Conservation (phyloP, 148 eudicot species). For the Rhododendron ovatum region DNA sequence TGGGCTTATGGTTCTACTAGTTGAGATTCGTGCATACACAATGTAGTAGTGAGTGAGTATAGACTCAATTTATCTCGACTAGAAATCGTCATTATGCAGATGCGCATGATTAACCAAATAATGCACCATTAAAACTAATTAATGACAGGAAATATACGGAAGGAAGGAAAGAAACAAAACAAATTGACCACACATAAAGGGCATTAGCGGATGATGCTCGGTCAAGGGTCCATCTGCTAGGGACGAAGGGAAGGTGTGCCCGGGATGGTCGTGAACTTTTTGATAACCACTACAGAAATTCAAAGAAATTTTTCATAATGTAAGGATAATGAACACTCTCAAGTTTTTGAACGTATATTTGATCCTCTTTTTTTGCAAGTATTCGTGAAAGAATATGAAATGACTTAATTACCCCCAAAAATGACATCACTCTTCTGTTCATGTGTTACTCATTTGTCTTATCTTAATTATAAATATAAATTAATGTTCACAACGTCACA, state of each 20-base stretch:
- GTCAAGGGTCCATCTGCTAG: not conserved
- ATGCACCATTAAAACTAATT: not conserved
- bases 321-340: not conserved
- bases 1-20: not conserved
- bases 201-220: not conserved
- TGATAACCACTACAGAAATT: not conserved
- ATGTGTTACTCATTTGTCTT: not conserved
- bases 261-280: not conserved
- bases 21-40: not conserved
- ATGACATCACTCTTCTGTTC: not conserved
- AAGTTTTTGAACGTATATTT: not conserved
- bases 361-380: not conserved
- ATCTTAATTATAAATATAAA: not conserved
- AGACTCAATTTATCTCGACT: not conserved
- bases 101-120: not conserved
- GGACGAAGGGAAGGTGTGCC: not conserved
- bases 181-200: not conserved
- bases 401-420: not conserved
- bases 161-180: not conserved
- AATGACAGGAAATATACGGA: not conserved
- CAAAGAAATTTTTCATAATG: not conserved
- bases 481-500: not conserved
- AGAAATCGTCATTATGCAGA: not conserved
- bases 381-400: not conserved
- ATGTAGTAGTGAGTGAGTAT: not conserved